Percentiles rank a stretch among this genome's conserved stretches.
Conservation (phyloP, 2,329 filamentous ascomycete genomes). For the Parascedosporium putredinis region DNA sequence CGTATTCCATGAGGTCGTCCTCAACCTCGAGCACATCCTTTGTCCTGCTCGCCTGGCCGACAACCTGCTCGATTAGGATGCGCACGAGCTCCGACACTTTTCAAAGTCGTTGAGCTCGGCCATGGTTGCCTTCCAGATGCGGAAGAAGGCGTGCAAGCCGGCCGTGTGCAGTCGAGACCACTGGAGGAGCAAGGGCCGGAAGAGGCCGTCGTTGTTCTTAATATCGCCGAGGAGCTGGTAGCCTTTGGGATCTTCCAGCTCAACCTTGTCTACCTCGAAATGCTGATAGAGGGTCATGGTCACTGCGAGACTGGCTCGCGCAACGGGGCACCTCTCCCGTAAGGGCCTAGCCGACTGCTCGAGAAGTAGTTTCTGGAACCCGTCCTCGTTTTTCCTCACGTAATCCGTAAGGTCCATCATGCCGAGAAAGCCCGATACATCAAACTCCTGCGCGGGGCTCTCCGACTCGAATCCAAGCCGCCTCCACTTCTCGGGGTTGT, state of each 20-base stretch:
- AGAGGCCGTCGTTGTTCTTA: conserved; percentile 74
- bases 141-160: conserved; percentile 76
- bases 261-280: conserved; percentile 82
- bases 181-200: conserved; percentile 78
- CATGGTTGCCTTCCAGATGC: conserved; percentile 84
- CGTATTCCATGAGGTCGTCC: conserved; percentile 77
- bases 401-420: conserved; percentile 98
- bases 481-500: conserved; percentile 88
- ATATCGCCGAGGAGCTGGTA: conserved; percentile 65
- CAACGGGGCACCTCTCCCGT: conserved; percentile 73
- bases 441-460: conserved; percentile 76
- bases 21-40: conserved; percentile 82
- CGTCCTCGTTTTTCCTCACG: conserved; percentile 82
- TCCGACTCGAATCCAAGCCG: conserved; percentile 86
- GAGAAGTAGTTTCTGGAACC: conserved; percentile 81
- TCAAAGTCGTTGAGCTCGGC: conserved; percentile 81
- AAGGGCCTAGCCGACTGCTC: conserved; percentile 71
- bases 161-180: conserved; percentile 88
- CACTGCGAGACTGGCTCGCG: conserved; percentile 74
- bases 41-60: conserved; percentile 69
- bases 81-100: conserved; percentile 87
- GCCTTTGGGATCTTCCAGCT: conserved; percentile 66
- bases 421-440: conserved; percentile 75
- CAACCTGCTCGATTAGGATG: conserved; percentile 80
- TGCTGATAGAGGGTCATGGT: conserved; percentile 88